Percentiles rank a stretch among this genome's conserved stretches.
Evolutionary conservation across 768 basidiomycete species (phyloP).

Genomic region (Tremella mesenterica): DNA sequence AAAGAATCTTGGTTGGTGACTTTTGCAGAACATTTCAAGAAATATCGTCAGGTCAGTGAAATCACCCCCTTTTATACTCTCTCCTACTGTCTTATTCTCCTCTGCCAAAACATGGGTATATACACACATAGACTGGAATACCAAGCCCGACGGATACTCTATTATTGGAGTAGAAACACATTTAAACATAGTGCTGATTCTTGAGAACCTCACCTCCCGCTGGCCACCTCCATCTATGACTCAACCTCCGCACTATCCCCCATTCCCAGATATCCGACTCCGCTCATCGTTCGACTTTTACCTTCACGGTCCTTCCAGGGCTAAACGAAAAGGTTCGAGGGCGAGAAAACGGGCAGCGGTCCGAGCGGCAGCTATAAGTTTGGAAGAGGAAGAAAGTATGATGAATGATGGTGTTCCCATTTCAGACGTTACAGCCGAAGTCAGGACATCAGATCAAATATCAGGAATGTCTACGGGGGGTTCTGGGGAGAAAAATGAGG

Average conservation of each 20-base stretch:
- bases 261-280: neutral
- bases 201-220: neutral
- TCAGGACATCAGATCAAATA: no score
- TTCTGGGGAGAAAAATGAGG: no score
- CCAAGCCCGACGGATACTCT: no score
- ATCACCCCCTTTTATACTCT: no score
- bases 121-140: no score
- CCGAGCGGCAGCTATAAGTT: neutral
- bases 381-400: conserved; percentile 18
- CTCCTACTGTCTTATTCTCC: no score
- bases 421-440: no score
- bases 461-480: neutral
- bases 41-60: conserved; percentile 34
- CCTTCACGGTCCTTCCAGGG: neutral
- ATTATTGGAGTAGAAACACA: no score
- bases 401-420: conserved; percentile 13
- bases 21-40: conserved; percentile 33
- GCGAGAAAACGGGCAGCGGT: neutral
- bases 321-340: conserved; percentile 1
- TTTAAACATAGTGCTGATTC: no score
- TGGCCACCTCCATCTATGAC: neutral
- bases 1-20: conserved; percentile 29
- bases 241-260: neutral
- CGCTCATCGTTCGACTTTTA: neutral
- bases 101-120: no score